Percentiles rank a stretch among this genome's conserved stretches.
Evolutionary conservation across 352 stramenopile genomes (phyloP).

Genomic region (Globisporangium irregulare): DNA sequence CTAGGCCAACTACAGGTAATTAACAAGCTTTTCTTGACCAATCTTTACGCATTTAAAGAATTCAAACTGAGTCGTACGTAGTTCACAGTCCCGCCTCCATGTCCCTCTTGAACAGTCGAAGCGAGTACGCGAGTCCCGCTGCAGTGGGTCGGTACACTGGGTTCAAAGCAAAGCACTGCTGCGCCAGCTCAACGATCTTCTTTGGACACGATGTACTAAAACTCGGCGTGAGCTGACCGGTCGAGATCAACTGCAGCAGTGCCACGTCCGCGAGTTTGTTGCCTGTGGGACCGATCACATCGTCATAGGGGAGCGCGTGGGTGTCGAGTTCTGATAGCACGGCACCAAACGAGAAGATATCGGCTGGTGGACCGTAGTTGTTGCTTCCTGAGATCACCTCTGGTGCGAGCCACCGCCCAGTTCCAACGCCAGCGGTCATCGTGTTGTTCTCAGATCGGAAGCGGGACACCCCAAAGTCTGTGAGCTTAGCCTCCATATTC

Average conservation of each 20-base stretch:
- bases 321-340: conserved; percentile 48
- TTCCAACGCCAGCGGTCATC: conserved; percentile 32
- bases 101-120: background rate
- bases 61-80: background rate
- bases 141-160: background rate
- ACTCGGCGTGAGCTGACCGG: conserved; percentile 22
- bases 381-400: conserved; percentile 23
- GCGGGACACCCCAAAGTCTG: conserved; percentile 53
- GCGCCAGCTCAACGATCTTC: conserved; percentile 26
- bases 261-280: conserved; percentile 31
- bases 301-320: conserved; percentile 43
- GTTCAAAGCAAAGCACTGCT: conserved; percentile 1
- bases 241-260: conserved; percentile 34
- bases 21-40: no score
- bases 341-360: conserved; percentile 51
- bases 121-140: background rate
- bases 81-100: background rate
- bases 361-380: conserved; percentile 26
- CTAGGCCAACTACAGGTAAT: no score
- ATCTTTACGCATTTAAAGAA: no score
- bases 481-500: conserved; percentile 45
- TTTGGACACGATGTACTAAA: conserved; percentile 23
- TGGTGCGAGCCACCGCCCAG: background rate
- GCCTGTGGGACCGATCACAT: conserved; percentile 14
- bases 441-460: conserved; percentile 41